Base-by-base conservation (phyloP, 345 rosid species). In the Turnera subulata region DNA sequence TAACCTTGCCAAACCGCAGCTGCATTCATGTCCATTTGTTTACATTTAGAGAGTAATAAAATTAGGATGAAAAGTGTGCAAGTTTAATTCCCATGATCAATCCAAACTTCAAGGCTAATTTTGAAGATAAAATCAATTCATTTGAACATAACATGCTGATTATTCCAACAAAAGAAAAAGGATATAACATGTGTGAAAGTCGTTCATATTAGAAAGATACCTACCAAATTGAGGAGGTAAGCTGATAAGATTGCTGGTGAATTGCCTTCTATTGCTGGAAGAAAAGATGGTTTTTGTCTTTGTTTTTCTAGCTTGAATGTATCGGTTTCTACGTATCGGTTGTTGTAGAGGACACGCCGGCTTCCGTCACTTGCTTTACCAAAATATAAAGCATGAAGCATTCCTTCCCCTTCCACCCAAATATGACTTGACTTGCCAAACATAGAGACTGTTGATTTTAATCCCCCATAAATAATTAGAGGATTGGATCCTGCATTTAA, bases 321-420 rank as follows among this genome's bases (percentile, higher is more conserved):
- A 4, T 81, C 74, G 0, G 78, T 73, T 49, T 84, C 80, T 1
- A 79, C 77, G 13, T 75, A 40, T 63, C 68, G 64, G 63, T 79
- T 84, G 9, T 61, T 76, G 58, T 84, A 84, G 13, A 29, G 22
- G 6, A 84, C 57, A 24, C 23, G 70, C 86, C 84, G 77, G 2
- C 25, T 59, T 35, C 73, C 77, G 19, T 67, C 35, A 12, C 29
- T 50, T 33, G 39, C 43, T 45, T 76, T 79, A 18, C 50, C 22
- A 6, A 79, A 77, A 62, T 81, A 77, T 29, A 84, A 22, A 48
- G 65, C 81, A 64, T 79, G 90, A 46, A 79, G 66, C 83, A 84
- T 81, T 46, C 86, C 86, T 71, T 84, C 86, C 50, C 86, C 84
- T 75, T 79, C 84, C 0, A 81, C 50, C 86, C 81, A 77, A 0